Percentiles rank a stretch among this genome's conserved stretches.
phyloP scores from a whole-genome alignment of 495 filamentous ascomycete species.

The Hypoxylon trugodes region DNA sequence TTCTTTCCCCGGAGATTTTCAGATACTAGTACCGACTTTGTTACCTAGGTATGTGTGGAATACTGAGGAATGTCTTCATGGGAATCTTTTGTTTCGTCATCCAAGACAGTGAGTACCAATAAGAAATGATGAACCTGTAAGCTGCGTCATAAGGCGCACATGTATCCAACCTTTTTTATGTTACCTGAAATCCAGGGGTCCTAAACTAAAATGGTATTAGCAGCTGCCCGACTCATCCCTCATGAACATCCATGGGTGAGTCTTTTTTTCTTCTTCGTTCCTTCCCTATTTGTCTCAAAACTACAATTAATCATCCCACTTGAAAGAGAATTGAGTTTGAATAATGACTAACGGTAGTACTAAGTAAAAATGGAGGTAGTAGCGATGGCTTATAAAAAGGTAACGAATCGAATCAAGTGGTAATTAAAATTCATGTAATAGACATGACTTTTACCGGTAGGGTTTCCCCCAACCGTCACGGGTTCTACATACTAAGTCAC shows the following conservation, averaged over 20 bases:
- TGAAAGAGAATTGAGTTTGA: too few species aligned
- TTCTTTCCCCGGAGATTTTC: too few species aligned
- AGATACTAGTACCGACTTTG: background rate
- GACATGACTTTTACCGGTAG: background rate
- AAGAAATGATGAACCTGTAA: constrained; percentile 8
- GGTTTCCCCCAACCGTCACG: constrained; percentile 12
- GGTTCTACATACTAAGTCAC: constrained; percentile 13
- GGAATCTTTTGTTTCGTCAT: constrained; percentile 29
- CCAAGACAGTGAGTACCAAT: constrained; percentile 6
- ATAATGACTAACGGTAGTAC: too few species aligned
- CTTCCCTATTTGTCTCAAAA: too few species aligned
- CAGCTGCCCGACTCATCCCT: background rate
- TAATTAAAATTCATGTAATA: background rate
- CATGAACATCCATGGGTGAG: too few species aligned
- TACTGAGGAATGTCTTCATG: background rate
- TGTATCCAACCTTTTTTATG: constrained; percentile 30
- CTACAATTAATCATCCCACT: too few species aligned
- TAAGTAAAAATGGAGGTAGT: background rate
- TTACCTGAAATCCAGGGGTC: constrained; percentile 15
- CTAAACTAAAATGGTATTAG: constrained; percentile 31
- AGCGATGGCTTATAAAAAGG: background rate
- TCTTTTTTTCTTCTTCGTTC: background rate
- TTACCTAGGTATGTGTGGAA: constrained; percentile 1
- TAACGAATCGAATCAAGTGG: background rate
- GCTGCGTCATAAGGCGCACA: constrained; percentile 35